phyloP scores from a whole-genome alignment of 371 early-diverging fungal species.

The Thermomucor indicae-seudaticae region DNA sequence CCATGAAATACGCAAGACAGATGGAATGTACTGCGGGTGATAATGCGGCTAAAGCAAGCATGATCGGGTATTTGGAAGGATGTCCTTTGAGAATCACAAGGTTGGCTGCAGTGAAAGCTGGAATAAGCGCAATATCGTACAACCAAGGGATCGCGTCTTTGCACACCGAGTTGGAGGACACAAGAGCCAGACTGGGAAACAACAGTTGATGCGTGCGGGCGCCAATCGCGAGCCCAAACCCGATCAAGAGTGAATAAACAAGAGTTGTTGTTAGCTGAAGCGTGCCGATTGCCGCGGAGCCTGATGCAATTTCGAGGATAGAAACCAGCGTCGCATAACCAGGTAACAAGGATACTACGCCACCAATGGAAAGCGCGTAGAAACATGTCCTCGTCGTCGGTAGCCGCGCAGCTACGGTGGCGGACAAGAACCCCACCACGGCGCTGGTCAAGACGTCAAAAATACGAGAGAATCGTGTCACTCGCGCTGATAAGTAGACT shows the following conservation, averaged over 20 bases:
- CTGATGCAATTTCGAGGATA: conserved; percentile 71
- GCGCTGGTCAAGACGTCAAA: conserved; percentile 58
- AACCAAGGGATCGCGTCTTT: conserved; percentile 13
- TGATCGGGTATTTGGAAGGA: conserved; percentile 17
- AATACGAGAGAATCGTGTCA: conserved; percentile 57
- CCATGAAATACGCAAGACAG: conserved; percentile 12
- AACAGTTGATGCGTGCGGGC: conserved; percentile 34
- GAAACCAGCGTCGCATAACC: conserved; percentile 63
- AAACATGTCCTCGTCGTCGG: conserved; percentile 36
- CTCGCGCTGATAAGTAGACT: conserved; percentile 45
- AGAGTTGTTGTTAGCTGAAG: conserved; percentile 69
- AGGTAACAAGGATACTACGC: conserved; percentile 59
- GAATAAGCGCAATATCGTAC: conserved; percentile 22
- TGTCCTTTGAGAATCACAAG: conserved; percentile 14
- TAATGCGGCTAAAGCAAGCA: conserved; percentile 15
- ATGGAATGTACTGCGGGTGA: conserved; percentile 20
- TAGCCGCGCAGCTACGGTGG: conserved; percentile 20
- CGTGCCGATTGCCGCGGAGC: conserved; percentile 75
- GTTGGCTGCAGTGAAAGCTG: conserved; percentile 21
- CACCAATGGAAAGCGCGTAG: conserved; percentile 56
- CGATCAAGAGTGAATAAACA: conserved; percentile 64
- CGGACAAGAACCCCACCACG: conserved; percentile 53
- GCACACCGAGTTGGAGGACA: conserved; percentile 15
- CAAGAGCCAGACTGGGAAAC: conserved; percentile 17
- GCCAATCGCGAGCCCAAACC: conserved; percentile 73